Conservation (phyloP, 192 early-diverging fungal species). For the Glomus cerebriforme region DNA sequence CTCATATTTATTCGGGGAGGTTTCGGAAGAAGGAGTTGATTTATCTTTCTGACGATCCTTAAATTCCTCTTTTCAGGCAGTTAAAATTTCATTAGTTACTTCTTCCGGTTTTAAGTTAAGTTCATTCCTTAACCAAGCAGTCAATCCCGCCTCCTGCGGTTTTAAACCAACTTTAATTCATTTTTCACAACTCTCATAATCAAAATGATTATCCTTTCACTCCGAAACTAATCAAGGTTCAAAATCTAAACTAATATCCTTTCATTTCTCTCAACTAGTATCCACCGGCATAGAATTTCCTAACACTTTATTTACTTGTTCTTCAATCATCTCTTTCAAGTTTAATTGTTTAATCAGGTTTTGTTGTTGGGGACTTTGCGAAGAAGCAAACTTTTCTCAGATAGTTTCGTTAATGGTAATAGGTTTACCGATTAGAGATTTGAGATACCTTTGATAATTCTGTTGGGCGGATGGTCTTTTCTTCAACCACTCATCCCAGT, state of each 20-base stretch:
- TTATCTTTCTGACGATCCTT: too few species aligned
- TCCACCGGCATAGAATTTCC: not conserved
- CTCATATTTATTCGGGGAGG: not conserved
- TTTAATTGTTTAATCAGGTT: not conserved
- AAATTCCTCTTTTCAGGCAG: too few species aligned
- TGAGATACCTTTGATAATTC: conserved; percentile 13
- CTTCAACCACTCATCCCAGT: not conserved
- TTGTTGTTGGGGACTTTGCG: not conserved
- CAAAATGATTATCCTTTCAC: too few species aligned
- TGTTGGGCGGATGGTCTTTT: not conserved
- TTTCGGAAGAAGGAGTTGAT: too few species aligned
- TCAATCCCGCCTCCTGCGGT: too few species aligned
- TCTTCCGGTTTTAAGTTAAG: too few species aligned
- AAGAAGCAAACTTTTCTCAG: conserved; percentile 19
- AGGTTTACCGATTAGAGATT: not conserved
- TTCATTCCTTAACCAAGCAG: too few species aligned
- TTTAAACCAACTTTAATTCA: too few species aligned
- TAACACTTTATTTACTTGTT: not conserved
- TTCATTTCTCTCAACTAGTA: not conserved
- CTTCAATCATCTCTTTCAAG: conserved; percentile 18
- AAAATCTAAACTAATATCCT: too few species aligned
- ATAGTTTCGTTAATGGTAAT: conserved; percentile 15
- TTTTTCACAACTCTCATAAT: too few species aligned
- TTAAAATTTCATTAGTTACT: too few species aligned
- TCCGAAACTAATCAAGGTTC: too few species aligned